Percentiles rank a stretch among this genome's conserved stretches.
Conservation (phyloP, 306 rosid genomes). For the Acacia crassicarpa region DNA sequence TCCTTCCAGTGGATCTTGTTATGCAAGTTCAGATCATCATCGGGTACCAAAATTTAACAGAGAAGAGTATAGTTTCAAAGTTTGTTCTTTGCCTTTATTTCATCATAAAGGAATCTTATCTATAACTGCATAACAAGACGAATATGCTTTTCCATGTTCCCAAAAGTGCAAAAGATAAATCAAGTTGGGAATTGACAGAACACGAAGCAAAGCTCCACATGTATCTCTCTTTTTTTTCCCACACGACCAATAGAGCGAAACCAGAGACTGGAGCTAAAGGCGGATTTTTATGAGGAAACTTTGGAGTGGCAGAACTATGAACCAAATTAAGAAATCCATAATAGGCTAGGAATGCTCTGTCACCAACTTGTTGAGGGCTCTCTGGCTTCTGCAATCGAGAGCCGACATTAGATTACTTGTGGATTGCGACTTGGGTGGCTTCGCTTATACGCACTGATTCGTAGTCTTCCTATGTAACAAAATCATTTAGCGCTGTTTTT, state of each 20-base stretch:
- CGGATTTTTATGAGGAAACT: not conserved
- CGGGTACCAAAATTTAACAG: not conserved
- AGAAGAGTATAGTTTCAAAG: not conserved
- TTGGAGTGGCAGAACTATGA: slow-evolving; percentile 4
- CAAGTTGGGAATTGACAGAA: slow-evolving; percentile 1
- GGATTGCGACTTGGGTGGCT: not conserved
- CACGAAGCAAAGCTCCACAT: slow-evolving; percentile 9
- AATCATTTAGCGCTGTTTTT: not conserved
- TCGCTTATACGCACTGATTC: not conserved
- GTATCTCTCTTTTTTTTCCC: not conserved
- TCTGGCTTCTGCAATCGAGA: not conserved
- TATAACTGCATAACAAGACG: slow-evolving; percentile 1
- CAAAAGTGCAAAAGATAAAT: slow-evolving; percentile 1
- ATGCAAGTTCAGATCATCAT: not conserved
- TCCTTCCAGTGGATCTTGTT: slow-evolving; percentile 13
- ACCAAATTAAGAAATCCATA: not conserved
- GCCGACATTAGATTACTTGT: not conserved
- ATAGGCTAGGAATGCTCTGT: not conserved
- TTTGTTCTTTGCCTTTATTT: slow-evolving; percentile 15
- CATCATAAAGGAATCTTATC: slow-evolving; percentile 19
- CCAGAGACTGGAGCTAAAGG: not conserved
- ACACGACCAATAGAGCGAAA: not conserved
- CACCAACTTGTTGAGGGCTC: not conserved
- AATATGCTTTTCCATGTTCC: slow-evolving; percentile 21
- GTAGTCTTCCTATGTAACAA: no score